Base-by-base conservation (phyloP, 495 filamentous ascomycete species). In the Annulohypoxylon maeteangense region DNA sequence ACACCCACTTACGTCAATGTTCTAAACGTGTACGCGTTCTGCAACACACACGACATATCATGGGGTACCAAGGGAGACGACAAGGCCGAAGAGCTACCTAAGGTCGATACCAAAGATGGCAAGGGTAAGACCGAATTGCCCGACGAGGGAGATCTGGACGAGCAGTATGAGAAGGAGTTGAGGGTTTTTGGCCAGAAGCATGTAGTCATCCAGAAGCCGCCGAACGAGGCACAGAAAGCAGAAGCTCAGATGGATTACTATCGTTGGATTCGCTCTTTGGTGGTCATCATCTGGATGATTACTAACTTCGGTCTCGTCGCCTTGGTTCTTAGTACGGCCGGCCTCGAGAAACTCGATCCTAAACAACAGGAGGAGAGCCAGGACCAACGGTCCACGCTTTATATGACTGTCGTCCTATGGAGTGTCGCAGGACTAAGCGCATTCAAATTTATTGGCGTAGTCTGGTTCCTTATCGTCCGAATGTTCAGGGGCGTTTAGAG, bases 211-310 rank as follows among this genome's bases (percentile, higher is more conserved):
- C 89, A 92, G 66, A 86, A 89, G 67, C 82, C 86, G 7, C 77
- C 81, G 0, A 83, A 88, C 20, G 83, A 87, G 11, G 86, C 90
- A 4, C 83, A 87, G 57, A 78, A 83, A 54, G 80, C 83, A 45
- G 93, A 97, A 74, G 91, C 91, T 72, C 95, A 99, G 81, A 93
- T 97, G 82, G 95, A 98, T 78, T 99, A 98, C 78, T 99, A 99
- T 85, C 93, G 94, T 75, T 95, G 94, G 44, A 97, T 99, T 77
- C 87, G 96, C 51, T 94, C 91, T 60, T 87, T 92, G 12, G 93
- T 97, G 74, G 96, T 99, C 60, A 83, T 99, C 56, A 87, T 90
- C 62, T 99, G 96, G 96, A 95, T 99, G 82, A 93, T 97, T 75
- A 94, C 89, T 72, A 99, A 99, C 80, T 92, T 98, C 75, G 93